Percentiles rank a stretch among this genome's conserved stretches.
phyloP scores from a whole-genome alignment of 1,139 yeast species.

The Lipomyces yarrowii region DNA sequence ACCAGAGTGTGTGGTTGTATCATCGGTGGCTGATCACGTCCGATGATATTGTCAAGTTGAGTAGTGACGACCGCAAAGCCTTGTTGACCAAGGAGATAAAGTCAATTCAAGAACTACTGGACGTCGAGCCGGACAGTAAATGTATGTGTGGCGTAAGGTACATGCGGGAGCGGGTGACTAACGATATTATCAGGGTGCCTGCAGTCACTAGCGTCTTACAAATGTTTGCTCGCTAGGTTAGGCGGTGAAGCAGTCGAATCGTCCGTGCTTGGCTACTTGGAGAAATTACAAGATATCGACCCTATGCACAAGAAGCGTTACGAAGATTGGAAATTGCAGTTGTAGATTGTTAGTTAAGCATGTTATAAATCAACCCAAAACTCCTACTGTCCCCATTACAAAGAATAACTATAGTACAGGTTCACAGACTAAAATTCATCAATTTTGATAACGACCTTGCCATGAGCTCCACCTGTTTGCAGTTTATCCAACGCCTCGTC shows the following conservation, averaged over 20 bases:
- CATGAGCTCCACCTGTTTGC: constrained; percentile 43
- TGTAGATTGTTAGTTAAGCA: background rate
- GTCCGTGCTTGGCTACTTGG: constrained; percentile 41
- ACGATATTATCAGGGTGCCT: constrained; percentile 38
- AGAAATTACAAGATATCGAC: constrained; percentile 59
- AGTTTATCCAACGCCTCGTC: constrained; percentile 54
- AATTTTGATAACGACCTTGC: constrained; percentile 56
- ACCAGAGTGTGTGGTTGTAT: constrained; percentile 91
- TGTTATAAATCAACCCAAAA: background rate
- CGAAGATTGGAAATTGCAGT: constrained; percentile 39
- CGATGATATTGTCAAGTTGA: constrained; percentile 48
- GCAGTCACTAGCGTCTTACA: constrained; percentile 40
- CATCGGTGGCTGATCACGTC: constrained; percentile 77
- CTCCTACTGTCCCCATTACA: background rate
- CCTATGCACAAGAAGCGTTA: constrained; percentile 72
- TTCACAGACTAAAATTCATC: constrained; percentile 23
- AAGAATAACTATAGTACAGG: background rate
- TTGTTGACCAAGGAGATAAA: constrained; percentile 40
- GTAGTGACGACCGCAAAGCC: constrained; percentile 27
- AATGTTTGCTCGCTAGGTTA: constrained; percentile 30
- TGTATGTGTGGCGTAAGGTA: constrained; percentile 32
- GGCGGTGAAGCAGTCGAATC: constrained; percentile 38
- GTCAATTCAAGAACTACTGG: constrained; percentile 42
- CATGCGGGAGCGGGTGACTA: background rate
- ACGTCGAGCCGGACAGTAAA: constrained; percentile 46